These are phyloP conservation scores for Sporisorium exsertum DNA, from an alignment of 1,284 basidiomycete species.

Conservation along the genomic window DNA sequence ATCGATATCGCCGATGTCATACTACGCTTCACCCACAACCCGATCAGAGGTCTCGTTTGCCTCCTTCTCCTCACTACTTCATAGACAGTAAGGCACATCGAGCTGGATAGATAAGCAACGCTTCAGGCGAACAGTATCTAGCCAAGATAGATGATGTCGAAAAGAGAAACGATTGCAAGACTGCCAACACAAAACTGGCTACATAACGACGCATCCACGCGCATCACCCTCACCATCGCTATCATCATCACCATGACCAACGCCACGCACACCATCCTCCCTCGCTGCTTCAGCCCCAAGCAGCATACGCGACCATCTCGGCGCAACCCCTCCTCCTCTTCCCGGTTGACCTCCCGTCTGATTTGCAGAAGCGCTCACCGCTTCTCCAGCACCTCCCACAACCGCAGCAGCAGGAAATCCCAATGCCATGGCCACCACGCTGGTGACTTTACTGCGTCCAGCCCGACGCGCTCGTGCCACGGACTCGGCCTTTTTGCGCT, in stretches of 20 bases:
- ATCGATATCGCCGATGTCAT: not conserved
- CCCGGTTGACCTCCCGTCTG: not conserved
- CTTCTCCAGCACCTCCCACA: not conserved
- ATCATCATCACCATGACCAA: constrained; percentile 6
- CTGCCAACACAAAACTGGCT: not conserved
- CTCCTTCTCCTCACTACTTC: not conserved
- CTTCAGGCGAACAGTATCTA: too few relatives aligned
- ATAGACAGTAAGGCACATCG: not conserved
- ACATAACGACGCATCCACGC: constrained; percentile 45
- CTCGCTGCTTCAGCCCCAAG: not conserved
- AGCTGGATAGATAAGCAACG: too few relatives aligned
- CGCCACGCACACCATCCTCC: not conserved
- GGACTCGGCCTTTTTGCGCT: constrained; percentile 44
- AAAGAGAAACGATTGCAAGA: too few relatives aligned
- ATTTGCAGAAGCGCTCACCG: not conserved
- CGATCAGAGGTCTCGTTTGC: too few relatives aligned
- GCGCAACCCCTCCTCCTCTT: not conserved
- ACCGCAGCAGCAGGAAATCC: constrained; percentile 10
- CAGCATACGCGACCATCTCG: constrained; percentile 23
- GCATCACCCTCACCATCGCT: constrained; percentile 43
- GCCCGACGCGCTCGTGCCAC: constrained; percentile 19
- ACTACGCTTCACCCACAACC: too few relatives aligned
- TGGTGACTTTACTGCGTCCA: constrained; percentile 19
- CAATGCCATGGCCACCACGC: constrained; percentile 42
- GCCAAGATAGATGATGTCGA: too few relatives aligned